Conservation (phyloP, 257 asterid genomes). For the Echites panduratus region DNA sequence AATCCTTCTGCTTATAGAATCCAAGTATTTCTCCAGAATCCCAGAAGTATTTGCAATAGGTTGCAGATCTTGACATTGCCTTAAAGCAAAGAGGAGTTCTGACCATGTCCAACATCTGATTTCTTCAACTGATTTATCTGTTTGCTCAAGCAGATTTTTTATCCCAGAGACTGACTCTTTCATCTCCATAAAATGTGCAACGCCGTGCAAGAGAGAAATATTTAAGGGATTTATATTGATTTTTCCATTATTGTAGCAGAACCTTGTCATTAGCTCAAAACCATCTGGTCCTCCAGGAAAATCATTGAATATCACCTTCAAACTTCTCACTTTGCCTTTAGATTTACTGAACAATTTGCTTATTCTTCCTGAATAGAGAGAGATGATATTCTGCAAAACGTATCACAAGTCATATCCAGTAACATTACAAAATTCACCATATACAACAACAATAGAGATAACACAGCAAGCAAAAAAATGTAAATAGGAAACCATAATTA, state of each 20-base stretch:
- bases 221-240: conserved; percentile 47
- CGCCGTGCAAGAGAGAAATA: conserved; percentile 40
- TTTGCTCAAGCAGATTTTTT: conserved; percentile 41
- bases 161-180: conserved; percentile 24
- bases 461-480: not conserved
- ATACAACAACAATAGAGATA: not conserved
- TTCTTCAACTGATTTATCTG: conserved; percentile 49
- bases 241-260: conserved; percentile 58
- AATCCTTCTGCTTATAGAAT: conserved; percentile 43
- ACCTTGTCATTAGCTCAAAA: conserved; percentile 67
- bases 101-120: conserved; percentile 70
- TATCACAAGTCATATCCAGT: conserved; percentile 5
- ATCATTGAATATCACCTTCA: conserved; percentile 71
- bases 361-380: conserved; percentile 54
- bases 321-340: conserved; percentile 24
- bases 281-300: conserved; percentile 84
- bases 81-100: conserved; percentile 56
- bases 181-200: conserved; percentile 76
- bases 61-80: conserved; percentile 44
- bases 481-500: not conserved
- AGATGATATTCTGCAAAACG: conserved; percentile 49
- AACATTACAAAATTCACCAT: not conserved
- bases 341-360: conserved; percentile 42
- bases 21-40: conserved; percentile 42
- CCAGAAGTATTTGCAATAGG: conserved; percentile 31